Conservation (phyloP, 257 asterid genomes). For the Ocimum tenuiflorum region DNA sequence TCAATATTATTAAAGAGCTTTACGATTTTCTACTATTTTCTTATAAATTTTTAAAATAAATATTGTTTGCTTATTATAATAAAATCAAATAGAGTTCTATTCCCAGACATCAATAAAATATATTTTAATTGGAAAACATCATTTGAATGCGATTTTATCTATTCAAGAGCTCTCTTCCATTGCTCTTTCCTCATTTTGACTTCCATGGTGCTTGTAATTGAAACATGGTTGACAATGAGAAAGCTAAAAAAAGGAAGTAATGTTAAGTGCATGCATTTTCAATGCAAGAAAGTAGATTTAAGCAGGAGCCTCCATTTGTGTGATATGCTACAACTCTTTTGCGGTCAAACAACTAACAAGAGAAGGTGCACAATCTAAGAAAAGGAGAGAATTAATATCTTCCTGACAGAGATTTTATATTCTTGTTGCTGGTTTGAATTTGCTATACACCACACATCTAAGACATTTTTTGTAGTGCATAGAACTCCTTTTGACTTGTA, state of each 20-base stretch:
- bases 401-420: conserved; percentile 33
- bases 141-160: no score
- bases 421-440: conserved; percentile 38
- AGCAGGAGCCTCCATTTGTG: conserved; percentile 28
- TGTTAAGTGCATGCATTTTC: conserved; percentile 11
- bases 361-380: conserved; percentile 29
- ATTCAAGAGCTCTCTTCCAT: no score
- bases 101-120: no score
- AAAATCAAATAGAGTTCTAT: no score
- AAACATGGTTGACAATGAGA: not conserved
- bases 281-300: conserved; percentile 19
- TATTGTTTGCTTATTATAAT: no score
- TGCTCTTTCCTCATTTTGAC: not conserved
- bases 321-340: conserved; percentile 29
- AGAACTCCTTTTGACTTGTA: conserved; percentile 28
- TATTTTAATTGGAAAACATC: no score
- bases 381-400: conserved; percentile 49
- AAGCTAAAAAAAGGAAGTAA: not conserved
- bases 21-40: no score
- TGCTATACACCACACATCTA: conserved; percentile 43
- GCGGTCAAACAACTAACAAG: conserved; percentile 55
- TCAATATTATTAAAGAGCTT: no score
- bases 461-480: no score
- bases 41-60: no score
- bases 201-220: not conserved